A percentile compares a stretch with the other conserved stretches of the same genome.
Evolutionary conservation across 768 basidiomycete species (phyloP).

Genomic region (Lactarius sp.): DNA sequence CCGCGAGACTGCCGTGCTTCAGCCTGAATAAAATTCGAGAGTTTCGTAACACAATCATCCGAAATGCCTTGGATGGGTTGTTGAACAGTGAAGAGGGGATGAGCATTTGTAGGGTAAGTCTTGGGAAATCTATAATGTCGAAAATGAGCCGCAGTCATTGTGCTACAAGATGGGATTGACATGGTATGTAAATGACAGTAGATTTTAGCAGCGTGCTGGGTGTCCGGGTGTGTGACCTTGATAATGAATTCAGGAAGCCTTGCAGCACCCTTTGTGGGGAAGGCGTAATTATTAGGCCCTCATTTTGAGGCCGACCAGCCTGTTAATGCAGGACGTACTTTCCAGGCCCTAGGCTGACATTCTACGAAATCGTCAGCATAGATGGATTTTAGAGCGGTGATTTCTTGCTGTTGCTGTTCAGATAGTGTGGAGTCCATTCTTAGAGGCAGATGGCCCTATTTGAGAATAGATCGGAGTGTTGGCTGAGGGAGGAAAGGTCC

Average conservation of each 20-base stretch:
- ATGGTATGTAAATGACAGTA: constrained; percentile 65
- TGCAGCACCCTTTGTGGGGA: constrained; percentile 49
- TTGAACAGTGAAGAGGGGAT: constrained; percentile 62
- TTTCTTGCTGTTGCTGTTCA: constrained; percentile 65
- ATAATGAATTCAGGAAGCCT: constrained; percentile 74
- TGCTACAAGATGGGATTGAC: constrained; percentile 38
- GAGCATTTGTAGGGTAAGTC: constrained; percentile 72
- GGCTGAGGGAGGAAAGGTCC: constrained; percentile 59
- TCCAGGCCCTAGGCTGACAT: constrained; percentile 76
- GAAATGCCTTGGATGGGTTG: constrained; percentile 58
- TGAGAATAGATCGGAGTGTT: constrained; percentile 31
- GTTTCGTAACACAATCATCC: constrained; percentile 49
- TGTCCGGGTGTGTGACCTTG: constrained; percentile 61
- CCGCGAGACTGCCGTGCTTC: constrained; percentile 65
- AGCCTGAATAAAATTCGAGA: constrained; percentile 55
- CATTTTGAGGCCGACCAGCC: background rate
- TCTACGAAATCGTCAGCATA: constrained; percentile 75
- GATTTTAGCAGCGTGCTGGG: constrained; percentile 50
- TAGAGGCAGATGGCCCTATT: background rate
- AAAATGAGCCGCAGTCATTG: constrained; percentile 7
- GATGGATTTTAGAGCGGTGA: constrained; percentile 74
- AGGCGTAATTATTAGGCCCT: constrained; percentile 4
- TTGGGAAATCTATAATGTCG: constrained; percentile 57
- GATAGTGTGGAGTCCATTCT: constrained; percentile 64
- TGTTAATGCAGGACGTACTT: constrained; percentile 42